Conservation (phyloP, 305 asterid species). For the Caryopteris hybrid region DNA sequence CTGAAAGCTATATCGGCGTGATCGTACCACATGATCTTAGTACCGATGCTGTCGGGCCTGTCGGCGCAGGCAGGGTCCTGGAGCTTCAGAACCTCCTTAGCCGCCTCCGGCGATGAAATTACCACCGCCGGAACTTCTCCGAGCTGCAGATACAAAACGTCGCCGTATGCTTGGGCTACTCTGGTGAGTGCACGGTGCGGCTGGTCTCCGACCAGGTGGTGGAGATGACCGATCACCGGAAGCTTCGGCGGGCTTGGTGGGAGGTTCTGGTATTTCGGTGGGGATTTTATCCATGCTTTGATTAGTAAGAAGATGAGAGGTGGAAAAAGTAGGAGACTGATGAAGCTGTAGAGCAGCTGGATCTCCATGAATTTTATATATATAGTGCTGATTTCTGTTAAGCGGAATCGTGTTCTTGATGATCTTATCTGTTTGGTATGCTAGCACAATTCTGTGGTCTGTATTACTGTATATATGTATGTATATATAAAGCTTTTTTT, state of each 20-base stretch:
- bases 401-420: too few species aligned
- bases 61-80: conserved; percentile 26
- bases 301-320: conserved; percentile 5
- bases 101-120: conserved; percentile 25
- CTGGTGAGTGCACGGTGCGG: conserved; percentile 21
- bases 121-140: conserved; percentile 35
- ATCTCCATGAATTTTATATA: too few species aligned
- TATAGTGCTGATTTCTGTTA: too few species aligned
- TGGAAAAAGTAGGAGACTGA: conserved; percentile 7
- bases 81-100: conserved; percentile 17
- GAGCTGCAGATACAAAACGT: conserved; percentile 24
- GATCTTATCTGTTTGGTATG: too few species aligned
- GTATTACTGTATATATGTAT: too few species aligned
- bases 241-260: conserved; percentile 31
- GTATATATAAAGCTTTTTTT: too few species aligned
- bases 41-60: conserved; percentile 19
- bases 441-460: too few species aligned
- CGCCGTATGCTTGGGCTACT: conserved; percentile 25
- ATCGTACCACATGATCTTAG: conserved; percentile 22
- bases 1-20: conserved; percentile 17
- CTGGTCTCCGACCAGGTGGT: conserved; percentile 22
- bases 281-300: not conserved
- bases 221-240: conserved; percentile 40
- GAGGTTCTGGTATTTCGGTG: not conserved
- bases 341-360: not conserved